phyloP scores from a whole-genome alignment of 768 basidiomycete genomes.

The Trichaptum fuscoviolaceum region DNA sequence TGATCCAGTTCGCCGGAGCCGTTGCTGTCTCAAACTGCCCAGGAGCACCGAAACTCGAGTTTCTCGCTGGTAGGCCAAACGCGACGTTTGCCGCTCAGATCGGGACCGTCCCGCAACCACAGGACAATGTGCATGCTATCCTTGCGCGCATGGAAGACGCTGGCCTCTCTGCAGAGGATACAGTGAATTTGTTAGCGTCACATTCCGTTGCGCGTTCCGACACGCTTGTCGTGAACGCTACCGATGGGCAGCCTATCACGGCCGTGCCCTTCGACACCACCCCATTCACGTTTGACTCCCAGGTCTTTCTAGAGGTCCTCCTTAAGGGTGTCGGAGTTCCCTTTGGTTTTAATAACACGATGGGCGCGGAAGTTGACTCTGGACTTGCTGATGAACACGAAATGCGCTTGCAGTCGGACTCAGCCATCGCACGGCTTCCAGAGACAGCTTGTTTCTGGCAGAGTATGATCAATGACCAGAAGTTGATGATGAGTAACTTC shows the following conservation, averaged over 20 bases:
- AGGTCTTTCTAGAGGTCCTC: constrained; percentile 22
- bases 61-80: constrained; percentile 14
- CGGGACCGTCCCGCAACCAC: constrained; percentile 16
- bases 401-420: constrained; percentile 42
- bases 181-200: constrained; percentile 19
- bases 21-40: constrained; percentile 19
- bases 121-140: constrained; percentile 18
- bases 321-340: constrained; percentile 18
- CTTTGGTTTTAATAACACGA: constrained; percentile 29
- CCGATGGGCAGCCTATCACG: constrained; percentile 10
- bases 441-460: constrained; percentile 14
- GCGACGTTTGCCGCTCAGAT: constrained; percentile 13
- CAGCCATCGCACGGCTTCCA: constrained; percentile 6
- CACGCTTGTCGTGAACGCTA: constrained; percentile 16
- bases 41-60: constrained; percentile 19
- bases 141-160: constrained; percentile 20
- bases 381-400: constrained; percentile 30
- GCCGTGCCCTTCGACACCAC: constrained; percentile 22
- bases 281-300: constrained; percentile 16
- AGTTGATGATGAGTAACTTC: constrained; percentile 9
- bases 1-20: constrained; percentile 19
- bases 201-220: constrained; percentile 21
- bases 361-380: constrained; percentile 32
- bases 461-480: constrained; percentile 13
- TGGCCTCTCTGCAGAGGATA: constrained; percentile 17